Evolutionary conservation across 2,329 filamentous ascomycete species (phyloP).

Genomic region (Xylaria sp.): DNA sequence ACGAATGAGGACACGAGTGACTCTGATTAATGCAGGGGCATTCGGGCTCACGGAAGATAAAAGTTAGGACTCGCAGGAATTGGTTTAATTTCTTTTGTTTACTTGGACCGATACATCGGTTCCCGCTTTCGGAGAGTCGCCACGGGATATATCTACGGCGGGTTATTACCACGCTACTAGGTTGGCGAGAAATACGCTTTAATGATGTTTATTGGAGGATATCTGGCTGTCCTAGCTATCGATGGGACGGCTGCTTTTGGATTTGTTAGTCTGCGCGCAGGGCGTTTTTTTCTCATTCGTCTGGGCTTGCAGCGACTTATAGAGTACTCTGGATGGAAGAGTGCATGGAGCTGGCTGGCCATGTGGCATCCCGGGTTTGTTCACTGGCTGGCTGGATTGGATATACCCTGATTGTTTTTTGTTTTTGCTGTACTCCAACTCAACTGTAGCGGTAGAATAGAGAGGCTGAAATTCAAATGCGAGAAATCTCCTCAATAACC

Average conservation of each 20-base stretch:
- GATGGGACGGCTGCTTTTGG: constrained; percentile 14
- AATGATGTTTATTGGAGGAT: constrained; percentile 27
- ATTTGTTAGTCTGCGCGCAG: constrained; percentile 32
- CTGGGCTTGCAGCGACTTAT: constrained; percentile 31
- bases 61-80: constrained; percentile 33
- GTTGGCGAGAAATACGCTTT: constrained; percentile 20
- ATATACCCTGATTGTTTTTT: constrained; percentile 40
- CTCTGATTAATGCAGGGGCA: constrained; percentile 19
- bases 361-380: constrained; percentile 28
- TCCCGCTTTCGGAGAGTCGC: background rate
- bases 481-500: background rate
- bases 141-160: background rate
- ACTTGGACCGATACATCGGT: constrained; percentile 3
- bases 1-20: constrained; percentile 34
- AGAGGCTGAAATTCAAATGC: constrained; percentile 4
- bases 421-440: background rate
- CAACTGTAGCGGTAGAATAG: constrained; percentile 32
- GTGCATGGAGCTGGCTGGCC: constrained; percentile 23
- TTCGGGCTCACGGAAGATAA: constrained; percentile 35
- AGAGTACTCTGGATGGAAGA: constrained; percentile 32
- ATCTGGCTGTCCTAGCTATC: constrained; percentile 2
- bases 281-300: constrained; percentile 30
- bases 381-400: constrained; percentile 39
- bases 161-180: constrained; percentile 5
- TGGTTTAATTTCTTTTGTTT: constrained; percentile 32